Base-by-base conservation (phyloP, 441 rosid genomes). In the Brassica hybrid region DNA sequence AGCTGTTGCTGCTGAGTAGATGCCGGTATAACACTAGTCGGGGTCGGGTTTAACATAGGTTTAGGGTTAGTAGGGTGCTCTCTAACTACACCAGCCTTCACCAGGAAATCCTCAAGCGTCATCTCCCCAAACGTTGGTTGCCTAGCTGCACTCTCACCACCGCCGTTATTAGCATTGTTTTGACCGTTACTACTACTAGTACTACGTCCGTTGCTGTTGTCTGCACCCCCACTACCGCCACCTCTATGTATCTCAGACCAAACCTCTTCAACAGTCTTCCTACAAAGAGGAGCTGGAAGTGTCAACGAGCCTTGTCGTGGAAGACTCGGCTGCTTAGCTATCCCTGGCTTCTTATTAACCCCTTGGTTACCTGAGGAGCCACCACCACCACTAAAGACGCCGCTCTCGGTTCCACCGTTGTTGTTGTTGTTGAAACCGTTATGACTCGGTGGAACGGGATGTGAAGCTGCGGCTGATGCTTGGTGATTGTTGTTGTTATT, bases 241-340 rank as follows among this genome's bases (percentile, higher is more conserved):
- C 67, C 82, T 75, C 73, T 61, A 54, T 83, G 90, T 43, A 90
- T 88, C 83, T 90, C 88, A 7, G 91, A 87, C 95, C 95, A 88
- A 68, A 90, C 95, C 79, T 90, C 95, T 2, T 90, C 95, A 50
- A 89, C 95, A 1, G 95, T 90, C 72, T 87, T 90, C 76, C 86
- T 64, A 77, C 89, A 84, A 63, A 90, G 76, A 0, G 87, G 87
- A 13, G 84, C 80, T 0, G 93, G 90, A 54, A 90, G 80, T 5
- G 87, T 66, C 23, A 88, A 84, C 1, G 89, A 90, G 34, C 84
- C 89, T 82, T 87, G 90, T 1, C 88, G 75, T 0, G 86, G 38
- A 75, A 90, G 76, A 72, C 89, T 90, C 9, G 82, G 87, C 76
- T 90, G 92, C 79, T 58, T 86, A 2, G 54, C 78, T 58, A 88